Percentiles rank a stretch among this genome's conserved stretches.
phyloP scores from a whole-genome alignment of 2,329 filamentous ascomycete genomes.

The Ambrosiella cleistominuta region DNA sequence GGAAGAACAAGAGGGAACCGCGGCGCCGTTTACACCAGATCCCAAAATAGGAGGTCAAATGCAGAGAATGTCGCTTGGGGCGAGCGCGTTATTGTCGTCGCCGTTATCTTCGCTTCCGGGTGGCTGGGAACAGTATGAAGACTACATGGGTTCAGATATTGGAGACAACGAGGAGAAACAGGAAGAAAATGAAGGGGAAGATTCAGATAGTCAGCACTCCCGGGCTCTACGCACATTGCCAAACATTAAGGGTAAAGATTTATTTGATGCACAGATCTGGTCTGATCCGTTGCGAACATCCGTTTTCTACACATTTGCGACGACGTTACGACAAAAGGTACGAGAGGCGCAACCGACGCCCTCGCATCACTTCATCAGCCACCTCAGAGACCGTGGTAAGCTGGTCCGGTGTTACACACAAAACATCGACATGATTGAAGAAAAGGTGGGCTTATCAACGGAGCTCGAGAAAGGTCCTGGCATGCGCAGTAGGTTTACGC shows the following conservation, averaged over 20 bases:
- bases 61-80: constrained; percentile 7
- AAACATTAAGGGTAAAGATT: constrained; percentile 51
- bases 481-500: constrained; percentile 41
- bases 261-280: constrained; percentile 57
- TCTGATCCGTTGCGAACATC: constrained; percentile 48
- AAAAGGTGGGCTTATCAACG: constrained; percentile 49
- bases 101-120: constrained; percentile 38
- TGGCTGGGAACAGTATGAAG: constrained; percentile 33
- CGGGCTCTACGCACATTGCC: constrained; percentile 24
- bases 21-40: not conserved
- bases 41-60: constrained; percentile 6
- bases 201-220: constrained; percentile 23
- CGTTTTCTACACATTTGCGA: constrained; percentile 56
- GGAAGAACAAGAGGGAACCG: constrained; percentile 1
- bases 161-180: constrained; percentile 22
- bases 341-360: constrained; percentile 43
- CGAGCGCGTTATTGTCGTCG: constrained; percentile 25
- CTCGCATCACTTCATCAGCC: constrained; percentile 51
- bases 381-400: constrained; percentile 48
- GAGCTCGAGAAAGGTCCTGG: constrained; percentile 45
- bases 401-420: constrained; percentile 58
- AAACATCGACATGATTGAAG: constrained; percentile 58
- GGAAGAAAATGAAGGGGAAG: constrained; percentile 29
- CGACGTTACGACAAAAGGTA: constrained; percentile 47
- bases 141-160: not conserved